Percentiles rank a stretch among this genome's conserved stretches.
Evolutionary conservation across 768 basidiomycete species (phyloP).

Genomic region (Amanita subjunquillea): DNA sequence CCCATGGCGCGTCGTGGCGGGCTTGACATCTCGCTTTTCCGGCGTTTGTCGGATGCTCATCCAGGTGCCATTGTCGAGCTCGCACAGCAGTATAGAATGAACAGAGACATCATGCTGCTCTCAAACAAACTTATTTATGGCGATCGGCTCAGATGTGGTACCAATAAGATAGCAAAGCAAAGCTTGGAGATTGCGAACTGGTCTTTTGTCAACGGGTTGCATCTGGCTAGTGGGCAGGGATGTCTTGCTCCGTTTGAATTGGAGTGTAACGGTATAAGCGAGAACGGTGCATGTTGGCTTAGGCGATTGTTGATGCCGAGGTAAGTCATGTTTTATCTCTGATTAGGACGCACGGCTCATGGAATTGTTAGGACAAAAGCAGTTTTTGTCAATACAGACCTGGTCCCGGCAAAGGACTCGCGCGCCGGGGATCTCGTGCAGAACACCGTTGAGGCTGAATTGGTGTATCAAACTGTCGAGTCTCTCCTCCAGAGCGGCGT

Average conservation of each 20-base stretch:
- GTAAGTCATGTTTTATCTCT: constrained; percentile 26
- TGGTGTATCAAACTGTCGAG: constrained; percentile 58
- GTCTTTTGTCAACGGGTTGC: constrained; percentile 33
- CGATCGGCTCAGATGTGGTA: constrained; percentile 71
- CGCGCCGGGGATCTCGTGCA: constrained; percentile 84
- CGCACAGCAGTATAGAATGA: constrained; percentile 91
- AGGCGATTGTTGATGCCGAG: constrained; percentile 48
- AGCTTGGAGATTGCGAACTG: constrained; percentile 43
- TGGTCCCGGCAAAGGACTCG: constrained; percentile 67
- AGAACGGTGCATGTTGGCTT: constrained; percentile 55
- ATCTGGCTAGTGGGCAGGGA: constrained; percentile 15
- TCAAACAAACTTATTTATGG: constrained; percentile 84
- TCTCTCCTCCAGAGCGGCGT: constrained; percentile 60
- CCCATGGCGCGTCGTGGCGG: constrained; percentile 72
- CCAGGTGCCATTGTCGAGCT: constrained; percentile 81
- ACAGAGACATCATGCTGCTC: constrained; percentile 87
- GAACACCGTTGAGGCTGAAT: constrained; percentile 70
- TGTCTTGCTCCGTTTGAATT: constrained; percentile 1
- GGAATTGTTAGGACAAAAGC: constrained; percentile 55
- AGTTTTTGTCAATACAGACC: constrained; percentile 91
- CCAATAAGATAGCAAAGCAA: constrained; percentile 52
- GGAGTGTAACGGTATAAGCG: constrained; percentile 1
- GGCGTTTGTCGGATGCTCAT: constrained; percentile 79
- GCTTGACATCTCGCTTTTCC: constrained; percentile 84
- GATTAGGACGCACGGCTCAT: neutral